Conservation (phyloP, 257 asterid genomes). For the Capsicum pubescens region DNA sequence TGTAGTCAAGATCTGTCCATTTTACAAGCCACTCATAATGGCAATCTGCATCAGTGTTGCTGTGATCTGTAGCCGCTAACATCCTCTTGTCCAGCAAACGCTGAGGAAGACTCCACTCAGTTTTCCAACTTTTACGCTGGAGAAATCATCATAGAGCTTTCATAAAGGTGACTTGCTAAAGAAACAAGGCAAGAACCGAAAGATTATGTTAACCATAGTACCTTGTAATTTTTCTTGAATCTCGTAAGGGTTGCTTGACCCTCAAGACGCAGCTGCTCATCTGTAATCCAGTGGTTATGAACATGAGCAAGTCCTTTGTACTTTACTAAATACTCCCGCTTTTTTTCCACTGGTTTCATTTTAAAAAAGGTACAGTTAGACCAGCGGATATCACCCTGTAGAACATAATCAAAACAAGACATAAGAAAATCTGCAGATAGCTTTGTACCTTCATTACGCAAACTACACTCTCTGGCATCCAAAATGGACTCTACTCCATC, state of each 20-base stretch:
- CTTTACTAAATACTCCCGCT: slow-evolving; percentile 42
- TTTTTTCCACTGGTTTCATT: slow-evolving; percentile 25
- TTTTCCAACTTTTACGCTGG: slow-evolving; percentile 39
- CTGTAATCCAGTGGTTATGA: slow-evolving; percentile 42
- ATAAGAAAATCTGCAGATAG: background rate
- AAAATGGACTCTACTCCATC: slow-evolving; percentile 44
- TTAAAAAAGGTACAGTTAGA: slow-evolving; percentile 22
- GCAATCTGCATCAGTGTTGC: slow-evolving; percentile 26
- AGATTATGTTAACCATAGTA: background rate
- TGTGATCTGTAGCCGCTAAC: slow-evolving; percentile 33
- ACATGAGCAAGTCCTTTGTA: slow-evolving; percentile 45
- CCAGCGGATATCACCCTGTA: background rate
- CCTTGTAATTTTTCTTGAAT: slow-evolving; percentile 28
- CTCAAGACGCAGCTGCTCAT: slow-evolving; percentile 24
- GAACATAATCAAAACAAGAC: slow-evolving; percentile 1
- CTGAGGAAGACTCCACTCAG: slow-evolving; percentile 37
- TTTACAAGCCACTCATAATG: slow-evolving; percentile 47
- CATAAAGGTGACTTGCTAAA: background rate
- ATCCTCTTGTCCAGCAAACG: slow-evolving; percentile 42
- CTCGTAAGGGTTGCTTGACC: slow-evolving; percentile 24
- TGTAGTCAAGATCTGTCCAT: slow-evolving; percentile 44
- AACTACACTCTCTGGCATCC: slow-evolving; percentile 22
- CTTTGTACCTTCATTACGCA: slow-evolving; percentile 36
- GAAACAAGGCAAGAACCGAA: background rate
- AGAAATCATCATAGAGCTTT: slow-evolving; percentile 18